Conservation (phyloP, 352 stramenopile species). For the Phytophthora quininea region DNA sequence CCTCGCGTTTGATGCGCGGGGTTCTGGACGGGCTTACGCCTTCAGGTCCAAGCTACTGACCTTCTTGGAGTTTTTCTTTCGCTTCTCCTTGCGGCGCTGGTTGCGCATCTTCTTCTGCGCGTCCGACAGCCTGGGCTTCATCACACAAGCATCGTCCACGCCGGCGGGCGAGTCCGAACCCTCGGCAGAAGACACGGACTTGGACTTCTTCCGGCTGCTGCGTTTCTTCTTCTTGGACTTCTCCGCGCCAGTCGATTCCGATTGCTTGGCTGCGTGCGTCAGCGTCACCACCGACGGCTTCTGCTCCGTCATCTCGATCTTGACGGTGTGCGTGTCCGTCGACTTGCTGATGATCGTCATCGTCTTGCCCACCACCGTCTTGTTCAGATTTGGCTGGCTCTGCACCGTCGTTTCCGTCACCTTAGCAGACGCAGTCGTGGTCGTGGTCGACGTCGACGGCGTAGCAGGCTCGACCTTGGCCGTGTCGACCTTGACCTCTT, state of each 20-base stretch:
- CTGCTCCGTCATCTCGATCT: slow-evolving; percentile 42
- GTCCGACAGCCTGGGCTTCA: slow-evolving; percentile 46
- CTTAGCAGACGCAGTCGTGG: slow-evolving; percentile 25
- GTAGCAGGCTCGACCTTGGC: slow-evolving; percentile 7
- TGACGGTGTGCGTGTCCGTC: slow-evolving; percentile 35
- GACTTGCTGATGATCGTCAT: slow-evolving; percentile 40
- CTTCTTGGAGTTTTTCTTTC: slow-evolving; percentile 75
- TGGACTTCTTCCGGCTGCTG: slow-evolving; percentile 32
- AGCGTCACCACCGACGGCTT: slow-evolving; percentile 35
- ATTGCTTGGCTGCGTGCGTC: slow-evolving; percentile 17
- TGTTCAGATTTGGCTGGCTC: slow-evolving; percentile 32
- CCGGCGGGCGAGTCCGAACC: slow-evolving; percentile 42
- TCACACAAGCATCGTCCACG: slow-evolving; percentile 32
- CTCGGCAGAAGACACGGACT: slow-evolving; percentile 31
- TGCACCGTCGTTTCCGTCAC: slow-evolving; percentile 40
- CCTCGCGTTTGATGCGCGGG: slow-evolving; percentile 15
- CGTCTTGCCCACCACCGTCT: slow-evolving; percentile 43
- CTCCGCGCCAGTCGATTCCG: slow-evolving; percentile 13
- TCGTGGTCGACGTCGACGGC: slow-evolving; percentile 11
- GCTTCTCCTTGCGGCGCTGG: slow-evolving; percentile 78
- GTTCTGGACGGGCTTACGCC: slow-evolving; percentile 25
- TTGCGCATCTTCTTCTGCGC: slow-evolving; percentile 74
- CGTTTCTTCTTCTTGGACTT: slow-evolving; percentile 54
- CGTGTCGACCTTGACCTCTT: slow-evolving; percentile 8
- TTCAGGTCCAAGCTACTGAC: slow-evolving; percentile 37